These are phyloP conservation scores for Fusarium xyrophilum DNA, from an alignment of 2,329 filamentous ascomycete species.

Conservation along the genomic window DNA sequence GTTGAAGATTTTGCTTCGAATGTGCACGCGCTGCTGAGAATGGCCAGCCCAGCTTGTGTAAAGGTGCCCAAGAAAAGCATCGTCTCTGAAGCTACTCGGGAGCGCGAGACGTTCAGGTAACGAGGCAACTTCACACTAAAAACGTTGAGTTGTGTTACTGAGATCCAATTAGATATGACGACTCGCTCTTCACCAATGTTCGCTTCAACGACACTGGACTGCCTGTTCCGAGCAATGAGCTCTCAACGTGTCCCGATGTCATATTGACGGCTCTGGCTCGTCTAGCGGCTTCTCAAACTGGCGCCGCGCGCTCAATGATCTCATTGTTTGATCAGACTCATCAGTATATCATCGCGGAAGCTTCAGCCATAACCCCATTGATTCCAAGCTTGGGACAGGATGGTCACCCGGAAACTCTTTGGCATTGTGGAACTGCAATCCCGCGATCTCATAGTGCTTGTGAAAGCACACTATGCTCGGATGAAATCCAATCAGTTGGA, in stretches of 20 bases:
- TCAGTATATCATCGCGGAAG: slow-evolving; percentile 61
- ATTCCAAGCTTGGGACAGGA: slow-evolving; percentile 24
- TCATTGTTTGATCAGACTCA: slow-evolving; percentile 58
- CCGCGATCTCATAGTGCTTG: slow-evolving; percentile 42
- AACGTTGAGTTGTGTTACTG: background rate
- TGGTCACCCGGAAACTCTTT: slow-evolving; percentile 23
- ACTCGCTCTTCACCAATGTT: slow-evolving; percentile 20
- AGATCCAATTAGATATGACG: slow-evolving; percentile 6
- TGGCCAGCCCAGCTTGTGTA: background rate
- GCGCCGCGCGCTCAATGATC: slow-evolving; percentile 52
- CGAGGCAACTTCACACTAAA: background rate
- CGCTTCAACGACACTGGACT: slow-evolving; percentile 37
- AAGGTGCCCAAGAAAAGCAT: slow-evolving; percentile 13
- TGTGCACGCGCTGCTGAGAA: background rate
- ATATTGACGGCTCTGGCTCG: slow-evolving; percentile 58
- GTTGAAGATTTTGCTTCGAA: background rate
- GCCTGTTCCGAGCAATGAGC: slow-evolving; percentile 35
- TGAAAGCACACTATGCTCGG: slow-evolving; percentile 38
- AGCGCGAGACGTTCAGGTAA: slow-evolving; percentile 45
- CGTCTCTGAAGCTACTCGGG: slow-evolving; percentile 40
- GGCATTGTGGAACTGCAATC: slow-evolving; percentile 45
- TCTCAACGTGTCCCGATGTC: slow-evolving; percentile 45
- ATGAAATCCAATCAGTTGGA: background rate
- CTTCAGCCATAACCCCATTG: slow-evolving; percentile 52
- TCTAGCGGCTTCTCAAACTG: slow-evolving; percentile 53